Percentiles rank a stretch among this genome's conserved stretches.
Evolutionary conservation across 768 basidiomycete species (phyloP).

Genomic region (Suillus lakei): DNA sequence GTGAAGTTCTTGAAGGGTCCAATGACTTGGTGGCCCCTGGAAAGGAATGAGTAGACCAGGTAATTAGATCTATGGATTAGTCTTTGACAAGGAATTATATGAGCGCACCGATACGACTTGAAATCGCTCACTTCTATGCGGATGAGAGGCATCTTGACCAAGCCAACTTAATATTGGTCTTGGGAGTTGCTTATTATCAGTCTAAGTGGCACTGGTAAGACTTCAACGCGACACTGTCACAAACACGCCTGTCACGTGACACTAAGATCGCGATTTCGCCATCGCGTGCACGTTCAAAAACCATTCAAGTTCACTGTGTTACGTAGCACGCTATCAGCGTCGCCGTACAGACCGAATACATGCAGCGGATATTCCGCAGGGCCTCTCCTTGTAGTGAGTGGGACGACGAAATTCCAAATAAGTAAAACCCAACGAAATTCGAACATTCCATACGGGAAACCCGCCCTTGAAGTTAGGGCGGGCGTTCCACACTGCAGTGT

Average conservation of each 20-base stretch:
- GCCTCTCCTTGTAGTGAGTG: not conserved
- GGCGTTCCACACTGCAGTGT: no score
- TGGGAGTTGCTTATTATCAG: not conserved
- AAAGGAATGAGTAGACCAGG: constrained; percentile 1
- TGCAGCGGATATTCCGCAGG: not conserved
- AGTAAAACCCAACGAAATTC: no score
- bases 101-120: constrained; percentile 84
- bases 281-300: not conserved
- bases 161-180: not conserved
- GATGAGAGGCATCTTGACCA: constrained; percentile 69
- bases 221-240: constrained; percentile 1
- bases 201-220: not conserved
- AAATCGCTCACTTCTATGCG: constrained; percentile 95
- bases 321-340: not conserved
- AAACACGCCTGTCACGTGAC: constrained; percentile 4
- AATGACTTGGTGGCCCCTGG: constrained; percentile 80
- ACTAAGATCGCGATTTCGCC: not conserved
- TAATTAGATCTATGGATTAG: constrained; percentile 9
- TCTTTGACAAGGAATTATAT: not conserved
- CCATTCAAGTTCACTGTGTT: not conserved
- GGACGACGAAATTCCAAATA: no score
- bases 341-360: not conserved
- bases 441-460: no score
- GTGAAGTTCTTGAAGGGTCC: constrained; percentile 95
- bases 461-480: no score